Conservation (phyloP, 2,329 filamentous ascomycete genomes). For the Fusarium lyarnte region DNA sequence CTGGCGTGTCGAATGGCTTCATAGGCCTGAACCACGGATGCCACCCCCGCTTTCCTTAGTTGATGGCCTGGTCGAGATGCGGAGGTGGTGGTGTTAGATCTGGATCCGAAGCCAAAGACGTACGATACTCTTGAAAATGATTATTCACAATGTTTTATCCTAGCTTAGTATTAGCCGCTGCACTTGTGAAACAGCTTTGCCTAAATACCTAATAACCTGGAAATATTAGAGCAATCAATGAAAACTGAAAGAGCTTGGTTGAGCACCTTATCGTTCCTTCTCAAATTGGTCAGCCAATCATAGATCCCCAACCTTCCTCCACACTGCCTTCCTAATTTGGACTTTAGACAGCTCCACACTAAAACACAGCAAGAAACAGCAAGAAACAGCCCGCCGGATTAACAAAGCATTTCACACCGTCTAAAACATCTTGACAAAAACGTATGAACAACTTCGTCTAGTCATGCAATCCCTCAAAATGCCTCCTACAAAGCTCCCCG, state of each 20-base stretch:
- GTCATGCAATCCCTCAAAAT: conserved; percentile 40
- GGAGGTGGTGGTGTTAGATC: conserved; percentile 15
- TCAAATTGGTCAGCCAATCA: conserved; percentile 12
- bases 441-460: background rate
- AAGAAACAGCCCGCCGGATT: conserved; percentile 4
- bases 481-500: conserved; percentile 58
- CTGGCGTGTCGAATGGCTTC: conserved; percentile 18
- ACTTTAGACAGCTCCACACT: conserved; percentile 19
- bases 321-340: conserved; percentile 13
- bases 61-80: conserved; percentile 11
- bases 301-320: conserved; percentile 5
- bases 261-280: background rate
- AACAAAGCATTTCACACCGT: conserved; percentile 1
- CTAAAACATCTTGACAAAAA: conserved; percentile 7
- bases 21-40: conserved; percentile 19
- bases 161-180: background rate
- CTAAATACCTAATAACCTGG: background rate
- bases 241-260: background rate
- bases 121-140: background rate
- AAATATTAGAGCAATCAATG: background rate
- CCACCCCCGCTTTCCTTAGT: conserved; percentile 28
- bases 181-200: background rate
- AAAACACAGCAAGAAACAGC: conserved; percentile 15
- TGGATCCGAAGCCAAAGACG: background rate
- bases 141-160: background rate